A percentile compares a stretch with the other conserved stretches of the same genome.
phyloP scores from a whole-genome alignment of 148 eudicot species.

The Camellia lanceoleosa region DNA sequence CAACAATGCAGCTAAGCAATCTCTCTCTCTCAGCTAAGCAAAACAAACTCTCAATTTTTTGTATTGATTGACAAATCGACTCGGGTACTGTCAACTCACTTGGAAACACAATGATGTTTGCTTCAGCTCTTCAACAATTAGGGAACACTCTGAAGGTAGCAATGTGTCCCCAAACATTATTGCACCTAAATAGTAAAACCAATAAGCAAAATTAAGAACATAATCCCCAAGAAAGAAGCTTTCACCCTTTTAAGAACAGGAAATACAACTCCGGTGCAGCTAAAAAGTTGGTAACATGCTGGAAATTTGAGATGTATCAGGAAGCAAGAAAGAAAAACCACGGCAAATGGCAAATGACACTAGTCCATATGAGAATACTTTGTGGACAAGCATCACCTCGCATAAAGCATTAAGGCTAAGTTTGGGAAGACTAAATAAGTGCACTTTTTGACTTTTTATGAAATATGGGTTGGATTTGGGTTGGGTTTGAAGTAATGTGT shows the following conservation, averaged over 20 bases:
- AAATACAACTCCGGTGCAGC: neutral
- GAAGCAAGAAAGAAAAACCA: too few species aligned
- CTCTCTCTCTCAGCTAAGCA: too few species aligned
- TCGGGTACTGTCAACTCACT: conserved; percentile 38
- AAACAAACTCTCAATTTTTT: too few species aligned
- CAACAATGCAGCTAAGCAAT: neutral
- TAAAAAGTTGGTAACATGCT: neutral
- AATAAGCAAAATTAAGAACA: conserved; percentile 1
- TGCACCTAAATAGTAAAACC: conserved; percentile 54
- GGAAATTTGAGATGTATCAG: too few species aligned
- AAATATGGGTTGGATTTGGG: too few species aligned
- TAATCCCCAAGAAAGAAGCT: neutral
- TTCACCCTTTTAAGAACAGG: neutral
- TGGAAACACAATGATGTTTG: conserved; percentile 85
- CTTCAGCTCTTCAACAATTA: conserved; percentile 91
- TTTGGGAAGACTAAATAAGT: too few species aligned
- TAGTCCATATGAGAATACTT: too few species aligned
- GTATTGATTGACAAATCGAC: neutral
- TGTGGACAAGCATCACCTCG: too few species aligned
- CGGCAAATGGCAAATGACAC: too few species aligned
- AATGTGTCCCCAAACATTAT: conserved; percentile 94
- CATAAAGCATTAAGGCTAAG: neutral
- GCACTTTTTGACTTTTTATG: too few species aligned
- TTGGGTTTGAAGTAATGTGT: too few species aligned
- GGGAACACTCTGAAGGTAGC: conserved; percentile 91